Conservation (phyloP, 768 basidiomycete genomes). For the Termitomyces sp. region DNA sequence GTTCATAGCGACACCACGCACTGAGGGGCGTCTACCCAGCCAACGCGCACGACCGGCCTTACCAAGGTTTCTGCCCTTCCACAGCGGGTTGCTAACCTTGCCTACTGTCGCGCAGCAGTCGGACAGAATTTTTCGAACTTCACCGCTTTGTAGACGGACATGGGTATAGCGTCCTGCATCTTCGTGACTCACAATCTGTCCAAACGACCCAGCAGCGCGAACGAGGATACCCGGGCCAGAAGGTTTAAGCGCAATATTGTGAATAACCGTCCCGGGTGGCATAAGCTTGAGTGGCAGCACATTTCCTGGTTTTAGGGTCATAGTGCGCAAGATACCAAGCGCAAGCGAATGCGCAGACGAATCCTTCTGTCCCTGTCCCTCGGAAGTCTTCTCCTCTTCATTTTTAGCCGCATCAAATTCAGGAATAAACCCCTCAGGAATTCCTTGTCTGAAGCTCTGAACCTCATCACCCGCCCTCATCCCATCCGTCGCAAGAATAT, state of each 20-base stretch:
- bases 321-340: conserved; percentile 75
- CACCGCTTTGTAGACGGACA: conserved; percentile 86
- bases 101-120: conserved; percentile 88
- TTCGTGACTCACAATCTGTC: conserved; percentile 74
- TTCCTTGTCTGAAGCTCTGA: conserved; percentile 78
- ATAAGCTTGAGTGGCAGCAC: conserved; percentile 89
- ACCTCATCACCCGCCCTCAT: conserved; percentile 85
- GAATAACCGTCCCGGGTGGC: conserved; percentile 87
- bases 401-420: conserved; percentile 28
- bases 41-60: conserved; percentile 90
- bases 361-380: neutral
- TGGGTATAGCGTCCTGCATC: conserved; percentile 68
- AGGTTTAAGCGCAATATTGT: conserved; percentile 75
- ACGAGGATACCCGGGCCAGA: conserved; percentile 76
- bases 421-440: conserved; percentile 72
- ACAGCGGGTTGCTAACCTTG: conserved; percentile 84
- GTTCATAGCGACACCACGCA: conserved; percentile 97
- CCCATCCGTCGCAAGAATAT: conserved; percentile 90
- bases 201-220: conserved; percentile 85
- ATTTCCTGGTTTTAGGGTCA: conserved; percentile 86
- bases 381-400: conserved; percentile 7
- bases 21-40: conserved; percentile 79
- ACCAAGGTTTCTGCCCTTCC: conserved; percentile 79
- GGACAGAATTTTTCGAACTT: conserved; percentile 79
- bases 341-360: conserved; percentile 60